Percentiles rank a stretch among this genome's conserved stretches.
Evolutionary conservation across 352 stramenopile genomes (phyloP).

Genomic region (Achlya hypogyna): DNA sequence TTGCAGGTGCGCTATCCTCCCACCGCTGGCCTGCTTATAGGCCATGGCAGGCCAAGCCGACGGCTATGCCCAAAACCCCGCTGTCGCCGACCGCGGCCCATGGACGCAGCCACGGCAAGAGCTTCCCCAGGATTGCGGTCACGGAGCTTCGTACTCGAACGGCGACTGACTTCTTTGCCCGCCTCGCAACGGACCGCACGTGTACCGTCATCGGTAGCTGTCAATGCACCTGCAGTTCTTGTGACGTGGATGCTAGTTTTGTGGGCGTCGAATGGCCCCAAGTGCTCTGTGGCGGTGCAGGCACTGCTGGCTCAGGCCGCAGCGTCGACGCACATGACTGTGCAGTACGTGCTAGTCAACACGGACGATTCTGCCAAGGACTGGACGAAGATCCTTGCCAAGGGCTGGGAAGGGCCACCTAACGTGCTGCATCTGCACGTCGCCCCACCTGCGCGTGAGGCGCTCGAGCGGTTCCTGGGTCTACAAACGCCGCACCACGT

Average conservation of each 20-base stretch:
- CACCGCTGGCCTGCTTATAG: not conserved
- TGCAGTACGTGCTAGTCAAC: slow-evolving; percentile 16
- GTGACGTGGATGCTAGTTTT: not conserved
- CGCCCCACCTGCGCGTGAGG: not conserved
- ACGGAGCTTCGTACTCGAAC: not conserved
- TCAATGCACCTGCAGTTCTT: not conserved
- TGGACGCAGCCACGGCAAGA: not conserved
- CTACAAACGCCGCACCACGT: slow-evolving; percentile 15
- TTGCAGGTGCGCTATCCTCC: not conserved
- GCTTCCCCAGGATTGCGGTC: not conserved
- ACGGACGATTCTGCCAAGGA: not conserved
- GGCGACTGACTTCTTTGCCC: not conserved
- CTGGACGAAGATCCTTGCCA: not conserved
- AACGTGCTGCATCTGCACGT: slow-evolving; percentile 10
- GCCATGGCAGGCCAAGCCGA: not conserved
- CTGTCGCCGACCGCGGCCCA: not conserved
- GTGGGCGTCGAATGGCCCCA: not conserved
- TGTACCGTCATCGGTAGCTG: not conserved
- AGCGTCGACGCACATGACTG: not conserved
- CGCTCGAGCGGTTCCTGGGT: slow-evolving; percentile 6
- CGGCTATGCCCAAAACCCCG: not conserved
- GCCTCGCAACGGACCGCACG: not conserved
- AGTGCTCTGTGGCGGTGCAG: not conserved
- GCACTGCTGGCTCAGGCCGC: not conserved
- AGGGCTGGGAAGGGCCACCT: not conserved